Evolutionary conservation across 768 basidiomycete species (phyloP), one percentile per base, ranked within the genome.

Genomic region (Ramaria rubella): DNA sequence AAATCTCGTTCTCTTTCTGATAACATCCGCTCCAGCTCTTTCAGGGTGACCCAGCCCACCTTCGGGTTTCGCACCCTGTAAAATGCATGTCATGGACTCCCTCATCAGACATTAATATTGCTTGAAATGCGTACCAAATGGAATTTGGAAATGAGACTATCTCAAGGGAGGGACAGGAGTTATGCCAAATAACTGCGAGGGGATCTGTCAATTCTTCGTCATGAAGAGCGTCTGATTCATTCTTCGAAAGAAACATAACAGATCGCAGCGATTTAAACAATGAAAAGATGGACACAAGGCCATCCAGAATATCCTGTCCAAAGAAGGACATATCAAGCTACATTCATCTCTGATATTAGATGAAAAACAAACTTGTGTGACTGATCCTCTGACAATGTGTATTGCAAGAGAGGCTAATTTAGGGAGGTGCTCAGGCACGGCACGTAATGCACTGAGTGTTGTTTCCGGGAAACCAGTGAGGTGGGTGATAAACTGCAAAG

Each of bases 191-290:
- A 34, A 56, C 36, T 5, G 57, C 60, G 4, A 68, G 60, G 30
- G 51, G 30, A 1, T 44, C 38, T 19, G 59, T 48, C 36, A 59
- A 33, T 11, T 59, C 38, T 9, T 52, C 52, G 17, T 59, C 61
- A 23, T 63, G 60, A 9, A 68, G 40, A 12, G 60, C 62, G 43
- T 66, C 65, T 9, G 45, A 40, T 33, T 30, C 52, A 42, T 66
- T 61, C 57, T 62, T 62, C 33, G 65, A 68, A 34, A 65, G 58
- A n/a, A 68, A 49, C 29, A 54, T 62, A 52, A 68, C 43, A 11
- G 65, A 64, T 9, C 49, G 61, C 45, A 68, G 55, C 31, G 33
- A 54, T 8, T 58, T 52, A 30, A 68, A 66, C 5, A 57, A 59
- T n/a, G 63, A 61, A 27, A 66, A 48, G 59, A 68, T 60, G 14